Evolutionary conservation across 2,329 filamentous ascomycete species (phyloP), one percentile per base, ranked within the genome.

Genomic region (Aschersonia sp.): DNA sequence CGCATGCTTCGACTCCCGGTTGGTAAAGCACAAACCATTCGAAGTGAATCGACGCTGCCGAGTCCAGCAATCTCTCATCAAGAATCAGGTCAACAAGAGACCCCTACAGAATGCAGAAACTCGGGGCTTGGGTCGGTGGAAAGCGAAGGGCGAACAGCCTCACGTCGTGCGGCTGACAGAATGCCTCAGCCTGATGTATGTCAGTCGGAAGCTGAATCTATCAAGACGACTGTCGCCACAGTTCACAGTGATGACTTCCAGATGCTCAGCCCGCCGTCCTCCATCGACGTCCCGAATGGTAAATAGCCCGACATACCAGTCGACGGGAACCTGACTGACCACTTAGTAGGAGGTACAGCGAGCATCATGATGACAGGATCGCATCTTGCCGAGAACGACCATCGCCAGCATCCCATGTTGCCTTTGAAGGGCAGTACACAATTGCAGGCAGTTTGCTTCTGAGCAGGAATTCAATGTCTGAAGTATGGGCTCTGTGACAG

Each of bases 161-260:
- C 12, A 12, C 7, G 12, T 43, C 9, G 28, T n/a, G 40, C 10
- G n/a, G 4, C n/a, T n/a, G 20, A 9, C 10, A 43, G 12, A 20
- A 6, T 43, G 40, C 40, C 7, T 40, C 35, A 12, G 12, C 7
- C 20, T 20, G 40, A 43, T 20, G 9, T 9, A 43, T 9, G 10
- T n/a, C 12, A 43, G 9, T 10, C 45, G 7, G 52, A 51, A 31
- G 30, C 38, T 3, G 42, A 51, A 9, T 64, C 61, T 4, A 51
- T 59, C 5, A 50, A 48, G 29, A 63, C 60, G 3, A 56, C 58
- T 40, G 52, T 51, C 31, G 65, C 65, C 9, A 66, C 64, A 2
- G 63, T 68, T 4, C 59, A 61, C 41, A 65, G 59, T 31, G 63
- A 68, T 35, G 64, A 66, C 47, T 66, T 58, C 31, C 51, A 61